Evolutionary conservation across 441 rosid genomes (phyloP), one percentile per base, ranked within the genome.

Genomic region (Populus hybrid): DNA sequence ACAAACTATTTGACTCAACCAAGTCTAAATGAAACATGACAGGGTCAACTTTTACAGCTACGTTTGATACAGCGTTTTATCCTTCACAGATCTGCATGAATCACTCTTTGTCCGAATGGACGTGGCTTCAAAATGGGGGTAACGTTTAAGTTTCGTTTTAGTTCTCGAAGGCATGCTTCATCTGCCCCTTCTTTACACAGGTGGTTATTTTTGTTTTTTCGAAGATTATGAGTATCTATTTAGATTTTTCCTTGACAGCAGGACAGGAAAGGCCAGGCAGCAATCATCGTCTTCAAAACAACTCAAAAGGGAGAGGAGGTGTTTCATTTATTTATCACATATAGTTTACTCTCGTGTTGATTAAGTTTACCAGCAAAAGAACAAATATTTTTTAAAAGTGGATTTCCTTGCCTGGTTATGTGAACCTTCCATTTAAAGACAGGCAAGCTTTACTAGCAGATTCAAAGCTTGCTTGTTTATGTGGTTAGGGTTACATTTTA

Each of bases 191-290:
- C 11, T 14, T 9, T 1, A 57, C 6, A 16, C 23, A 5, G 9
- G 5, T 40, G 26, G 23, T 32, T 1, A 20, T 68, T 16, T 68
- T 23, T 24, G 30, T 16, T 34, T n/a, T 6, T 20, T 53, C 53
- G 11, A 5, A 34, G 26, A 67, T 53, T 5, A 14, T 14, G 73
- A 18, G 59, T 69, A 67, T 57, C 18, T 32, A 71, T 32, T 38
- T 46, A 5, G n/a, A 16, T 53, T 40, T 28, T 11, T 70, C 66
- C 16, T 73, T 69, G 20, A 40, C 69, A 81, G 75, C 85, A 93
- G 98, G 98, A 94, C 78, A 89, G 84, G 84, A 95, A 94, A 69
- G 98, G 97, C 34, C 97, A 88, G 83, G 97, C 97, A 36, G 89
- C 90, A 68, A 90, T 94, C 75, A 73, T 90, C 67, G 94, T 95